Evolutionary conservation across 768 basidiomycete species (phyloP).

Genomic region (Auriscalpium microsporum): DNA sequence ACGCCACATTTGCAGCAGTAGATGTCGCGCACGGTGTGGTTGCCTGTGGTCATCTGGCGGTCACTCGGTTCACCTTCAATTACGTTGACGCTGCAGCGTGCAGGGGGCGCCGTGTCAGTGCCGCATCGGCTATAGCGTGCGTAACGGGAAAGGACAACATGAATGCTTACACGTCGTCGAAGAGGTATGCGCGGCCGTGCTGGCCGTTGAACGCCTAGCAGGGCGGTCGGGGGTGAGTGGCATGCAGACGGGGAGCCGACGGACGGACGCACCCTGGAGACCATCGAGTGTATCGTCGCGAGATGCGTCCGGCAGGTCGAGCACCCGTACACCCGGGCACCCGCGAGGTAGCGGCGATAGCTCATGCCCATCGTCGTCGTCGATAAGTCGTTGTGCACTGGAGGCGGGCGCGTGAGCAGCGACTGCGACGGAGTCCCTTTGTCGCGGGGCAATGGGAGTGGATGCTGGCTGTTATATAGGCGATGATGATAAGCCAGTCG

Average conservation of each 20-base stretch:
- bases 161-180: slow-evolving; percentile 78
- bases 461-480: slow-evolving; percentile 5
- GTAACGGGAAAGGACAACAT: neutral
- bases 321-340: slow-evolving; percentile 84
- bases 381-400: neutral
- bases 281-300: slow-evolving; percentile 85
- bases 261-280: slow-evolving; percentile 62
- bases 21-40: slow-evolving; percentile 94
- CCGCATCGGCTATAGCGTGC: neutral
- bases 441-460: neutral
- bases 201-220: slow-evolving; percentile 91
- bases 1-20: slow-evolving; percentile 85
- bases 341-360: slow-evolving; percentile 79
- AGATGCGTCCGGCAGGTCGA: slow-evolving; percentile 82
- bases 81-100: slow-evolving; percentile 69
- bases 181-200: slow-evolving; percentile 91
- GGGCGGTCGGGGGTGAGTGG: slow-evolving; percentile 3
- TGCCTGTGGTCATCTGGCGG: slow-evolving; percentile 93
- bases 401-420: neutral
- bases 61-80: slow-evolving; percentile 85
- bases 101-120: slow-evolving; percentile 9
- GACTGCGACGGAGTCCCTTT: neutral
- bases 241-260: neutral
- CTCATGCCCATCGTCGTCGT: slow-evolving; percentile 69
- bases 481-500: slow-evolving; percentile 3